Evolutionary conservation across 2,329 filamentous ascomycete genomes (phyloP), one percentile per base, ranked within the genome.

Genomic region (Aciculosporium take): DNA sequence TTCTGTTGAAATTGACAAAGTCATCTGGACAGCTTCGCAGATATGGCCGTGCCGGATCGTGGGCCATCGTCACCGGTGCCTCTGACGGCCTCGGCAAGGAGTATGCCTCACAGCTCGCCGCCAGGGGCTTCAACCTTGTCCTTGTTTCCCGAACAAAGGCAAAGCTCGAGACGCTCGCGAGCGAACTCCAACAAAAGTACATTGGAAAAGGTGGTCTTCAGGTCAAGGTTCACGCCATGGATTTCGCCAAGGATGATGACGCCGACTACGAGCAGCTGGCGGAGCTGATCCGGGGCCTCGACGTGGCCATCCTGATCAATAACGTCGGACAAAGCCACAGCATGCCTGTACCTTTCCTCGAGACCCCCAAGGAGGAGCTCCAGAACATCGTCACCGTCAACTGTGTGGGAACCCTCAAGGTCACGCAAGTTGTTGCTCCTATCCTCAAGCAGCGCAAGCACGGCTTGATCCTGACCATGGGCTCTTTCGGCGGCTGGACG

Each of bases 21-120:
- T 28, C 40, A 45, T 45, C 35, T 40, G 45, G 45, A 3, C 45
- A 94, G 89, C 79, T 98, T 44, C 80, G 80, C 53, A 86, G 82
- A 51, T 96, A 94, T 65, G 91, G 88, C 51, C 82, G 82, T 52
- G 85, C 86, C 55, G 89, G 89, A 47, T 88, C 82, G 44, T 98
- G 89, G 88, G 91, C 85, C 25, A 76, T 98, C 42, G 74, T 98
- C 31, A 98, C 91, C 21, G 91, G 91, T 48, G 91, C 89, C 39
- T 95, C 88, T 9, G 91, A 98, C 62, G 93, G 91, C 49, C 79
- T 98, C 48, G 91, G 91, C 58, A 96, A 94, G 65, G 91, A 98
- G 66, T 98, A 86, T 59, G 86, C 89, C 29, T 72, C 82, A 25
- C 87, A 96, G 61, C 79, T 98, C 43, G 88, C 91, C 20, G 70